Conservation (phyloP, 2,329 filamentous ascomycete genomes). For the Colletotrichum sp. region DNA sequence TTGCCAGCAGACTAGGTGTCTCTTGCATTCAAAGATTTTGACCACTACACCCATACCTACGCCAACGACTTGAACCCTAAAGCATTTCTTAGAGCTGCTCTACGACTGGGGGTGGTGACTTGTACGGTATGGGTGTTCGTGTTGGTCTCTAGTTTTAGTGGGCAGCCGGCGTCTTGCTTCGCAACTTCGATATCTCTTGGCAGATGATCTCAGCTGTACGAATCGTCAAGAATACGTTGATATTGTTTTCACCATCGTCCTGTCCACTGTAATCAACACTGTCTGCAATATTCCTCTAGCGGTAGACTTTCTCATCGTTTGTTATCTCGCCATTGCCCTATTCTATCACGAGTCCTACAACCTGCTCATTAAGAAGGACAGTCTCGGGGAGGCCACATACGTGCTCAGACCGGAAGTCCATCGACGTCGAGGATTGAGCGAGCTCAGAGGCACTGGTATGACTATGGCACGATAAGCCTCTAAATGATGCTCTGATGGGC, state of each 20-base stretch:
- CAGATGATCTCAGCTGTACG: neutral
- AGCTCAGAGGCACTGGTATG: no score
- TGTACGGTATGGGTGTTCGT: neutral
- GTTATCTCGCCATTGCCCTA: neutral
- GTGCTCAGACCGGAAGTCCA: neutral
- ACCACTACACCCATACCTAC: no score
- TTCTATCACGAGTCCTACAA: neutral
- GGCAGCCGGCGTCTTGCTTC: neutral
- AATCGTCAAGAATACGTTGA: neutral
- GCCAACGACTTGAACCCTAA: no score
- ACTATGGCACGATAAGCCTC: no score
- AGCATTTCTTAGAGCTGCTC: no score
- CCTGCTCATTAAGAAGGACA: accelerated
- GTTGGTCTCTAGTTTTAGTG: neutral
- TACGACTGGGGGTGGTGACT: neutral
- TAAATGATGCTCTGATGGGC: no score
- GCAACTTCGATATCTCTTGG: neutral
- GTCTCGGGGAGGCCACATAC: neutral
- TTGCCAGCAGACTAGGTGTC: no score
- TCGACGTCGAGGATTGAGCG: no score
- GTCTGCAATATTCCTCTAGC: accelerated
- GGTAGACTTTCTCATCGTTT: neutral
- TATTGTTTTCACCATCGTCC: neutral
- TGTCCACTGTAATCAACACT: neutral
- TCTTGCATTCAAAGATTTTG: no score